Evolutionary conservation across 768 basidiomycete genomes (phyloP), one percentile per base, ranked within the genome.

Genomic region (Leccinellum luteum): DNA sequence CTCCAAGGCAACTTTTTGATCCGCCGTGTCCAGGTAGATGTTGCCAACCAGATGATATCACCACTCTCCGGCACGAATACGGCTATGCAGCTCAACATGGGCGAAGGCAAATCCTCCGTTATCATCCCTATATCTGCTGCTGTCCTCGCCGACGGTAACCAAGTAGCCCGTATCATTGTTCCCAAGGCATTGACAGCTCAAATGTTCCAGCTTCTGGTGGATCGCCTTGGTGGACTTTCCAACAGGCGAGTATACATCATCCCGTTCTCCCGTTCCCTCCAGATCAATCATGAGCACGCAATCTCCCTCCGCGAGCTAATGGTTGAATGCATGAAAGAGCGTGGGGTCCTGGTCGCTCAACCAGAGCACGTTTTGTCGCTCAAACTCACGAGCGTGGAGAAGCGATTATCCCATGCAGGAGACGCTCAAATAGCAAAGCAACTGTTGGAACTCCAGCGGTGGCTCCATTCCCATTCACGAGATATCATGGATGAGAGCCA

Each of bases 331-430:
- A 69, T 67, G 59, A 52, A 51, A 0, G 64, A 65, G 19, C 65
- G 71, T 7, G 83, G 83, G 0, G 61, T 85, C 17, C 64, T 83
- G 10, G 69, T 84, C 1, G 56, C 71, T 10, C 83, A 84, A 48
- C 83, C 83, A 0, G 82, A 84, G 47, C 81, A 85, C 28, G 68
- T 82, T 12, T 71, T 84, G 4, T 84, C 83, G 0, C 78, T 80
- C 57, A 74, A 75, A 60, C 69, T 84, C 17, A 75, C 79, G 74
- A 74, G 71, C 3, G 66, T 82, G 21, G 77, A 84, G 54, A 68
- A 61, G 31, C 66, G 68, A 31, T 54, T 74, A 10, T 27, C 31
- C 14, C 47, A 9, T 13, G 19, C 12, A 8, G 5, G 12, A 5
- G 32, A 48, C 12, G 2, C 0, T 3, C 13, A 53, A 5, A 55